Evolutionary conservation across 192 early-diverging fungal genomes (phyloP), one percentile per base, ranked within the genome.

Genomic region (Ambispora gerdemannii): DNA sequence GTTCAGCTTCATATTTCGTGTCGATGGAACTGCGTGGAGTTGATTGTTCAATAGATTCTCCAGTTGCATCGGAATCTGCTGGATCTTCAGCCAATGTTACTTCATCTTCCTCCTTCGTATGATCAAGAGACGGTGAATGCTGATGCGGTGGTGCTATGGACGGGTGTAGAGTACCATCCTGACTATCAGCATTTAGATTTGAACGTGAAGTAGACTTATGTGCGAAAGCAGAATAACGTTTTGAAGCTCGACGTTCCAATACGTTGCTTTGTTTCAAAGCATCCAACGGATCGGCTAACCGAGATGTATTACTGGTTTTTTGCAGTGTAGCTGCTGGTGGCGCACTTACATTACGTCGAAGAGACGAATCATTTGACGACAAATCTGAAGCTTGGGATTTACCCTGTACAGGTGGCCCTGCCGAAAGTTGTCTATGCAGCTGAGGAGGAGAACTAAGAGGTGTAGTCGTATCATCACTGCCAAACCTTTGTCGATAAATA

Each of bases 401-500:
- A n/a, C n/a, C n/a, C n/a, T n/a, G n/a, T n/a, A n/a, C n/a, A n/a
- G n/a, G n/a, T 10, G 38, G 15, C 6, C 38, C 38, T 43, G 15
- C 38, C 15, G 38, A 43, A 6, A 43, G 6, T 15, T 43, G 38
- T 43, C 38, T 43, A 15, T 43, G 38, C 15, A 43, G 15, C 2
- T 6, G 8, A 1, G 65, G 65, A 2, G 47, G 43, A 30, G 47
- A 36, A 17, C 20, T 53, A 3, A 17, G 50, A 55, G 28, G 50
- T 55, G 51, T 2, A n/a, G n/a, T n/a, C 15, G 33, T 19, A 8
- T 59, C 55, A 35, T 30, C 38, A 34, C 24, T 52, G 20, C 8
- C 65, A 13, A 74, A 34, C 8, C 58, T 70, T 49, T 84, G 80
- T 25, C 79, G 51, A 58, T 79, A 76, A 3, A 79, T 25, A 30